These are phyloP conservation scores for Luzula sylvatica DNA, from an alignment of 176 grass and related monocot species.

Conservation along the genomic window DNA sequence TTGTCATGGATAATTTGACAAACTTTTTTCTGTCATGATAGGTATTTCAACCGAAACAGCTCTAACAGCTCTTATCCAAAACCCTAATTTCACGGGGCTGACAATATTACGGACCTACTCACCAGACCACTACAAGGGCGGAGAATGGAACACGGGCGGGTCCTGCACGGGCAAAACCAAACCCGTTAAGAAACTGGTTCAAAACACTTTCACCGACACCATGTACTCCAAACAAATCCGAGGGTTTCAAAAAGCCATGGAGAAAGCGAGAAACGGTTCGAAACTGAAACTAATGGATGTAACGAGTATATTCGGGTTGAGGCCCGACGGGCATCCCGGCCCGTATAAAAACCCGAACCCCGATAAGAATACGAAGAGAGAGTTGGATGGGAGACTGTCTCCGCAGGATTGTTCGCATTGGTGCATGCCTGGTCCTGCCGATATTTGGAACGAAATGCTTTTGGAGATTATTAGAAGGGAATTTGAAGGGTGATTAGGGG, in stretches of 20 bases:
- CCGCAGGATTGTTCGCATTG: conserved; percentile 92
- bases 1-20: too few species aligned
- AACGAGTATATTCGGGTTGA: conserved; percentile 61
- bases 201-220: conserved; percentile 61
- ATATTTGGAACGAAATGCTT: conserved; percentile 90
- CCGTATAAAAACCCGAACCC: conserved; percentile 76
- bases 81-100: conserved; percentile 75
- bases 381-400: conserved; percentile 62
- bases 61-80: conserved; percentile 47
- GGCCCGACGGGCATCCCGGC: conserved; percentile 81
- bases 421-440: conserved; percentile 94
- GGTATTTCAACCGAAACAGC: conserved; percentile 63
- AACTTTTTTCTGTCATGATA: too few species aligned
- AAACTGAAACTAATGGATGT: conserved; percentile 86
- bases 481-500: too few species aligned
- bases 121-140: conserved; percentile 85
- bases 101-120: conserved; percentile 72
- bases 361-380: conserved; percentile 83
- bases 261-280: conserved; percentile 37
- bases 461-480: conserved; percentile 68
- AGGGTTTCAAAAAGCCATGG: conserved; percentile 46
- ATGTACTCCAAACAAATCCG: conserved; percentile 68
- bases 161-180: conserved; percentile 73
- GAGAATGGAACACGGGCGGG: conserved; percentile 88
- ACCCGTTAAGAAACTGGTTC: conserved; percentile 40